Evolutionary conservation across 164 flowering plant species (phyloP), one percentile per base, ranked within the genome.

Genomic region (Kalanchoe fedtschenkoi): DNA sequence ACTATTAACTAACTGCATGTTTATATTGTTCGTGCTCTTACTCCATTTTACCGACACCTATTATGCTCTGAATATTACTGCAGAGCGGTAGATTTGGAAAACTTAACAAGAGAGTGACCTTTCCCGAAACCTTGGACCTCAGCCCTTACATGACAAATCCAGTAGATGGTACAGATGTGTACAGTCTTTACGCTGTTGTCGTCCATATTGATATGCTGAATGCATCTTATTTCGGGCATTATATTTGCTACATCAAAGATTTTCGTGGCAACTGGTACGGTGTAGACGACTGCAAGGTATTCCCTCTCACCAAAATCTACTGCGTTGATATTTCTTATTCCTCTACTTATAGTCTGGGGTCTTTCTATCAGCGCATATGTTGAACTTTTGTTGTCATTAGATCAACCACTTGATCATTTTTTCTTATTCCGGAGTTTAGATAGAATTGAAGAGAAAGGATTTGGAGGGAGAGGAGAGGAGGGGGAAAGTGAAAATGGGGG

Each of bases 51-150:
- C 57, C 26, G 39, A 46, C 37, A 16, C 61, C 35, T 34, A 9
- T 32, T 41, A 33, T 41, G 42, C 19, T 44, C n/a, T 62, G 9
- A 39, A n/a, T 39, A 15, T 46, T 21, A 44, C 4, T 75, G 72
- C 88, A 93, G 99, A 82, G 89, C 77, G 99, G 99, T 39, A 81
- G 92, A 68, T 93, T 86, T 76, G 99, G 99, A 58, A 93, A 93
- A 80, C 80, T 93, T 46, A 93, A 93, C 80, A 93, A 93, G 80
- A 82, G 84, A 76, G 86, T 93, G 24, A 73, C 82, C 43, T 93
- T 93, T 64, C 95, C 97, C 6, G 97, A 88, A 70, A 83, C 75
- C 35, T 72, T 93, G 65, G 81, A 88, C 72, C 95, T 93, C 28
- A 75, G 80, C 42, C 92, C 89, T 47, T 93, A 90, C 78, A 87